Evolutionary conservation across 1,139 yeast species (phyloP), one percentile per base, ranked within the genome.

Genomic region (Yamadazyma blattariae): DNA sequence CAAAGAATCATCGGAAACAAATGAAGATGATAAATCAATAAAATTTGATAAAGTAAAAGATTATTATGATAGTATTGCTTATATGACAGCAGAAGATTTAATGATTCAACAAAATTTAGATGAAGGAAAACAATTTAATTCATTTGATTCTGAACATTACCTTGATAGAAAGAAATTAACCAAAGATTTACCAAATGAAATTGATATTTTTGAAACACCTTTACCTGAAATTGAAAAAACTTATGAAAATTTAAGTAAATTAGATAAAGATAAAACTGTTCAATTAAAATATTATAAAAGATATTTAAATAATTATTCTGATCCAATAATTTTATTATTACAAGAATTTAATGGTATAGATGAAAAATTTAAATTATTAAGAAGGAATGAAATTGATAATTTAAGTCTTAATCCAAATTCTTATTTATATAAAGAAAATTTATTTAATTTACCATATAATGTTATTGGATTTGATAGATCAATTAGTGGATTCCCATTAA

Each of bases 381-480:
- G 71, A 39, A 52, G 72, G 33, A 56, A 56, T 25, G 72, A 68
- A 44, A 44, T 55, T 27, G 62, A 57, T 34, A 54, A 51, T 33
- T 52, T 63, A 36, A 49, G 54, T 29, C 49, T 61, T 19, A 52
- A 57, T 20, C 60, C 63, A 2, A 55, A 54, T 13, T 52, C 62
- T 2, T 59, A 53, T 36, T 44, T 57, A 27, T 57, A 54, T 36
- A 56, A 57, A 29, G 60, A 59, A 34, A 61, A 63, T 38, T 44
- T 64, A 24, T 58, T 58, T 31, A 57, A 57, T 18, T 47, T 58
- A 35, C 66, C 69, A 5, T 68, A 69, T 45, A 68, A 69, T 46
- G 73, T 69, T 6, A 54, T 67, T 7, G 76, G 76, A 3, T 67
- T 67, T 45, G 76, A 70, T 49, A 52, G 65, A 32, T 56, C 66